A percentile compares a stretch with the other conserved stretches of the same genome.
phyloP scores from a whole-genome alignment of 2,329 filamentous ascomycete species.

The Alternaria rosae region DNA sequence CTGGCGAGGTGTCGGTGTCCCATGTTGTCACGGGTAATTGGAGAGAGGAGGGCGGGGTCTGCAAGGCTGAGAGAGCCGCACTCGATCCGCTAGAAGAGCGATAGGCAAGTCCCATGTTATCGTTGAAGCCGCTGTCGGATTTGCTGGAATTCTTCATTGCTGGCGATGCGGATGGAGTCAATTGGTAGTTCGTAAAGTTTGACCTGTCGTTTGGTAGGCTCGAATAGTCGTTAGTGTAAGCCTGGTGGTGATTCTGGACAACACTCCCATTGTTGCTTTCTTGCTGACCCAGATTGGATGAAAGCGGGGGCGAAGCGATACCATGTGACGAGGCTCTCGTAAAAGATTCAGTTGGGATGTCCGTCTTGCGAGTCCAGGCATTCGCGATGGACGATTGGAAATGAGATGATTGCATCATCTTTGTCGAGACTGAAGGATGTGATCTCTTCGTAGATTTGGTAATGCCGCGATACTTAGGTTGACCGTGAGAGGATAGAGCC shows the following conservation, averaged over 20 bases:
- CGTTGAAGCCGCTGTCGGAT: slow-evolving; percentile 31
- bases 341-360: slow-evolving; percentile 56
- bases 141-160: slow-evolving; percentile 31
- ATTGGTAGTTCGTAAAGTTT: slow-evolving; percentile 41
- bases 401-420: slow-evolving; percentile 63
- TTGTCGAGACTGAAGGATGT: slow-evolving; percentile 47
- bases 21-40: slow-evolving; percentile 41
- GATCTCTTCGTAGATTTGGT: slow-evolving; percentile 33
- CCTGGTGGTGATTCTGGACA: slow-evolving; percentile 26
- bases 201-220: slow-evolving; percentile 22
- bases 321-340: slow-evolving; percentile 53
- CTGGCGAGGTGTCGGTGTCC: slow-evolving; percentile 36
- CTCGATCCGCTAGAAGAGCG: slow-evolving; percentile 26
- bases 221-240: slow-evolving; percentile 34
- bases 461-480: slow-evolving; percentile 28
- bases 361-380: slow-evolving; percentile 63
- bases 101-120: slow-evolving; percentile 28
- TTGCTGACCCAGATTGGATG: slow-evolving; percentile 36
- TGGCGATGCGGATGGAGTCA: slow-evolving; percentile 45
- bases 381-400: slow-evolving; percentile 54
- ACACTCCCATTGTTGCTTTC: slow-evolving; percentile 33
- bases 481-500: slow-evolving; percentile 32
- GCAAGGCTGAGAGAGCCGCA: slow-evolving; percentile 48
- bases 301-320: slow-evolving; percentile 37
- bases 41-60: slow-evolving; percentile 46